phyloP scores from a whole-genome alignment of 2,329 filamentous ascomycete genomes.

The Cadophora gregata region DNA sequence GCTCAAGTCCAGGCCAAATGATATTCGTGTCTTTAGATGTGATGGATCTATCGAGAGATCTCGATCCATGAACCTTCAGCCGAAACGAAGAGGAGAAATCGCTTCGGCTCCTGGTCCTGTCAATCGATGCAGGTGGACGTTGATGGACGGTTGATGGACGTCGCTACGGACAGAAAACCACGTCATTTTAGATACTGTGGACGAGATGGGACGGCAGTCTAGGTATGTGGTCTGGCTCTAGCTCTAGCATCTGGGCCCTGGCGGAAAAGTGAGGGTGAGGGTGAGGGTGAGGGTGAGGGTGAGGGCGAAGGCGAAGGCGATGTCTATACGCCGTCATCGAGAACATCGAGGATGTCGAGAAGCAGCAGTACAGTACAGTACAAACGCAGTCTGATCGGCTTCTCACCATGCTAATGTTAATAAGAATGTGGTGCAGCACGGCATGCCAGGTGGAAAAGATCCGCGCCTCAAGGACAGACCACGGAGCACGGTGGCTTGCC shows the following conservation, averaged over 20 bases:
- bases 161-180: constrained; percentile 13
- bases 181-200: constrained; percentile 17
- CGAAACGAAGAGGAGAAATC: not conserved
- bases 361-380: not conserved
- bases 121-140: constrained; percentile 9
- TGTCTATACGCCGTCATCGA: not conserved
- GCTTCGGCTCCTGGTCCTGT: constrained; percentile 6
- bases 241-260: not conserved
- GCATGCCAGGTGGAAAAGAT: constrained; percentile 25
- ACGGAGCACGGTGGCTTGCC: constrained; percentile 30
- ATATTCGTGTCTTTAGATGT: not conserved
- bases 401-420: not conserved
- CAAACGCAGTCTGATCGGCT: not conserved
- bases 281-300: too few relatives aligned
- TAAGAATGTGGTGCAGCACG: constrained; percentile 19
- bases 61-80: not conserved
- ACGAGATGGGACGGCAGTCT: constrained; percentile 9
- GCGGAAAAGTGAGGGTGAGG: too few relatives aligned
- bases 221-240: not conserved
- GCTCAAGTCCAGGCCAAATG: constrained; percentile 9
- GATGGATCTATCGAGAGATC: not conserved
- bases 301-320: too few relatives aligned
- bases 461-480: constrained; percentile 27
- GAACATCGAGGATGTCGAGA: not conserved
- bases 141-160: not conserved